Percentiles rank a stretch among this genome's conserved stretches.
These are phyloP conservation scores for Peniophora sp. DNA, from an alignment of 1,284 basidiomycete species.

Conservation along the genomic window DNA sequence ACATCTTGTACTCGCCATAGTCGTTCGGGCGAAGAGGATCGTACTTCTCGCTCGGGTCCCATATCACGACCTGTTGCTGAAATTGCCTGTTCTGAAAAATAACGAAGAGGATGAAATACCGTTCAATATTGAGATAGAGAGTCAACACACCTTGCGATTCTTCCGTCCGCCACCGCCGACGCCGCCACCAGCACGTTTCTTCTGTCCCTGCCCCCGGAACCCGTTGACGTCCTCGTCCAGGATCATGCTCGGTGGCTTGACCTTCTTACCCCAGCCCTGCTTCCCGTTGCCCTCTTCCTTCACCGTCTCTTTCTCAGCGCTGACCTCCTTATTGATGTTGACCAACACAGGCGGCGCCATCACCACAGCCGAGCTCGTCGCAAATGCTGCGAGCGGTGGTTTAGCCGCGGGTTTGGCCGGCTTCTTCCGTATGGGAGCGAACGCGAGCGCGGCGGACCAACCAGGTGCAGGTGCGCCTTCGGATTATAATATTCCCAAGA, in stretches of 20 bases:
- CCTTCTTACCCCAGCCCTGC: conserved; percentile 71
- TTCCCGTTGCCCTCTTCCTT: conserved; percentile 18
- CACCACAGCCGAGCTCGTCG: conserved; percentile 10
- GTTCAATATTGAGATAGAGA: conserved; percentile 2
- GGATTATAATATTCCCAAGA: too few relatives aligned
- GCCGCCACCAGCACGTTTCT: conserved; percentile 34
- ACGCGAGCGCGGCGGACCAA: conserved; percentile 83
- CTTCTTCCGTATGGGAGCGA: conserved; percentile 64
- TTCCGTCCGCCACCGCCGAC: conserved; percentile 39
- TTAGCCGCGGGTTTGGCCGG: conserved; percentile 40
- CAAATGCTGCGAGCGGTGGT: conserved; percentile 21
- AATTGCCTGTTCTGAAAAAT: conserved; percentile 49
- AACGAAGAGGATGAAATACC: background rate
- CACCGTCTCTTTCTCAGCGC: conserved; percentile 5
- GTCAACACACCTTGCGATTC: conserved; percentile 50
- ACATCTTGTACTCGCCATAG: conserved; percentile 77
- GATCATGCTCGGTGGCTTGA: conserved; percentile 84
- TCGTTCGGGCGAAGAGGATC: conserved; percentile 80
- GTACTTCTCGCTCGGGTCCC: conserved; percentile 76
- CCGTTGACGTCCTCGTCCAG: conserved; percentile 84
- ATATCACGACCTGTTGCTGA: conserved; percentile 36
- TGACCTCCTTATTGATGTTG: conserved; percentile 42
- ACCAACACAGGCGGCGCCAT: conserved; percentile 33
- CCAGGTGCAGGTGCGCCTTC: conserved; percentile 29
- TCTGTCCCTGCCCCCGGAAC: conserved; percentile 53